These are phyloP conservation scores for Rhinocladiella similis DNA, from an alignment of 2,329 filamentous ascomycete genomes.

Conservation along the genomic window DNA sequence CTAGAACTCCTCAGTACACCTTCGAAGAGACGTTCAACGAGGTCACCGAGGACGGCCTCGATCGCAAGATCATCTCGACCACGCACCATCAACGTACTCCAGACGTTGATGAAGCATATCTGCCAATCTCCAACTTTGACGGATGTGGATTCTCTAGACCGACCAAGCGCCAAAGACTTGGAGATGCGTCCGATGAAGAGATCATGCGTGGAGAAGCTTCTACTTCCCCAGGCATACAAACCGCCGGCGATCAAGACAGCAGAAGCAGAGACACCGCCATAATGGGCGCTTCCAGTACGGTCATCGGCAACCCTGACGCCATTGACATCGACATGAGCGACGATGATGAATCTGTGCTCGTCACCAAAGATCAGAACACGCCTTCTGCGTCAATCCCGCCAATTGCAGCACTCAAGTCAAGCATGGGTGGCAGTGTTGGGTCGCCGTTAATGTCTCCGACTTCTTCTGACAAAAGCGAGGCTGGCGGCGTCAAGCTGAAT, in stretches of 20 bases:
- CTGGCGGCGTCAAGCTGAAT: conserved; percentile 20
- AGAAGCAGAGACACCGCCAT: conserved; percentile 2
- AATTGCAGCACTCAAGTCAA: neutral
- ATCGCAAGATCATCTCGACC: conserved; percentile 12
- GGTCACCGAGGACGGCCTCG: conserved; percentile 25
- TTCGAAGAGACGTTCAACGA: conserved; percentile 42
- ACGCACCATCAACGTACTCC: conserved; percentile 7
- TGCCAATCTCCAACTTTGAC: conserved; percentile 26
- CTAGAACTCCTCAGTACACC: conserved; percentile 24
- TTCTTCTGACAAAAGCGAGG: conserved; percentile 25
- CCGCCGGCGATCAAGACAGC: neutral
- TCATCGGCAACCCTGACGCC: conserved; percentile 25
- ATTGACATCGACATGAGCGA: conserved; percentile 59
- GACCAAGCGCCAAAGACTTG: conserved; percentile 17
- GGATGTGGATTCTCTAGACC: conserved; percentile 23
- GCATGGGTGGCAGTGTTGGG: neutral
- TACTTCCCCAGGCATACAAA: neutral
- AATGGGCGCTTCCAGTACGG: neutral
- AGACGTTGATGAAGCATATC: neutral
- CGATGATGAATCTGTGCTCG: conserved; percentile 41
- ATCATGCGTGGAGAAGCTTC: neutral
- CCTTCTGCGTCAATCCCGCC: neutral
- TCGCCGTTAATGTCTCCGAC: conserved; percentile 1
- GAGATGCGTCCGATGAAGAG: neutral
- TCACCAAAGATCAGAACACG: neutral